Evolutionary conservation across 495 filamentous ascomycete species (phyloP), one percentile per base, ranked within the genome.

Genomic region (Podospora sp.): DNA sequence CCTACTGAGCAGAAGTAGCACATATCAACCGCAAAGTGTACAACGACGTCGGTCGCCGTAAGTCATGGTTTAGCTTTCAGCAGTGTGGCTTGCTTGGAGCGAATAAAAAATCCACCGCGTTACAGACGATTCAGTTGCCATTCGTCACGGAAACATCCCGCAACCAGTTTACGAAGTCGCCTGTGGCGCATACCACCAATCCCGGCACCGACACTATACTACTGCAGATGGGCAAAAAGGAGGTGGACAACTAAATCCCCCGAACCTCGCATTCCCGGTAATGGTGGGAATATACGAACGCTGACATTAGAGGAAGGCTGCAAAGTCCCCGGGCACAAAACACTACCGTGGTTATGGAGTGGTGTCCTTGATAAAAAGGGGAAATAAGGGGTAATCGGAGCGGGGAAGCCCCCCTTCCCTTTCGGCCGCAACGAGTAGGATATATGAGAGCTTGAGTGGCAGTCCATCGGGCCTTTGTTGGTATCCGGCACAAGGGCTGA

Each of bases 391-490:
- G 25, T 6, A 4, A 22, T 3, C 3, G 21, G 16, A n/a, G 49
- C 49, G 16, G 49, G 14, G 9, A 26, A 6, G 12, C 62, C 29
- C 62, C 56, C 6, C 26, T 59, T 59, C 26, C 56, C 56, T 27
- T 27, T 59, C 56, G 56, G 56, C 56, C 56, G 56, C 56, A 59
- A 59, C 18, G 26, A 11, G 56, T 9, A 33, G 56, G 24, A 65
- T 65, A 49, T 25, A 65, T 26, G 16, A 26, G 56, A n/a, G n/a
- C n/a, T n/a, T n/a, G n/a, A n/a, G n/a, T n/a, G n/a, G 56, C 6
- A 59, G 21, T 25, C 20, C 26, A 59, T 59, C 56, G 56, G 56
- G 20, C 56, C 56, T 59, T 59, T 59, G 56, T 26, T 59, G 22
- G 56, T 6, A n/a, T 7, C 22, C 56, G 18, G n/a, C 26, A 59